Base-by-base conservation (phyloP, 305 asterid species). In the Fraxinus angustifolia region DNA sequence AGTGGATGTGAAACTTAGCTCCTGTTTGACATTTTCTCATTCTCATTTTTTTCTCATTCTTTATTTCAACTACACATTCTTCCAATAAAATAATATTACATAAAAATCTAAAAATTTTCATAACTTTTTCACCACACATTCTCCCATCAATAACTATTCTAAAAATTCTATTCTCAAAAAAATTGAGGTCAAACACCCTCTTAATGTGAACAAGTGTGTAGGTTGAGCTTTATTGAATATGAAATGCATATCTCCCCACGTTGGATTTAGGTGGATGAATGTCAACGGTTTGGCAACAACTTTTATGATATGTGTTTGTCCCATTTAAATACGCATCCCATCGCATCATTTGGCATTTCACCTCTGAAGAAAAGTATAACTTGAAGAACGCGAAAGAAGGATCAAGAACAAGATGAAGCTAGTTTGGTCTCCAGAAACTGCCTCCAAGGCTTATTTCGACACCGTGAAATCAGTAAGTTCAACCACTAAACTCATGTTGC, bases 381-480 rank as follows among this genome's bases (percentile, higher is more conserved):
- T 88, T 88, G 35, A 12, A 56, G 11, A 34, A 31, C 79, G 83
- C 84, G 85, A 78, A 76, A 83, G 6, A 33, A 33, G n/a, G 21
- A 79, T 8, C 16, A 76, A 68, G 26, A 42, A 23, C 14, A 4
- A 78, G 76, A 87, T 89, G 92, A 89, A 87, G 91, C 85, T 87
- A 1, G 87, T 86, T 86, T 89, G 91, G 92, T 89, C 88, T 45
- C 91, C 91, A 60, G 92, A 89, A 67, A 79, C 80, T 4, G 92
- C 92, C 14, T 71, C 87, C 28, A 88, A 88, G 77, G 92, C 92
- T 48, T 89, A 79, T 74, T 75, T 87, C 8, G 91, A 88, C 72
- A 89, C 92, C 21, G 90, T 89, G 1, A 86, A 88, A 85, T 85
- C 89, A 3, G 92, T 89, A 78, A 88, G 92, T 82, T 26, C 16